phyloP scores from a whole-genome alignment of 2,329 filamentous ascomycete genomes.

The Monilinia vaccinii-corymbosi region DNA sequence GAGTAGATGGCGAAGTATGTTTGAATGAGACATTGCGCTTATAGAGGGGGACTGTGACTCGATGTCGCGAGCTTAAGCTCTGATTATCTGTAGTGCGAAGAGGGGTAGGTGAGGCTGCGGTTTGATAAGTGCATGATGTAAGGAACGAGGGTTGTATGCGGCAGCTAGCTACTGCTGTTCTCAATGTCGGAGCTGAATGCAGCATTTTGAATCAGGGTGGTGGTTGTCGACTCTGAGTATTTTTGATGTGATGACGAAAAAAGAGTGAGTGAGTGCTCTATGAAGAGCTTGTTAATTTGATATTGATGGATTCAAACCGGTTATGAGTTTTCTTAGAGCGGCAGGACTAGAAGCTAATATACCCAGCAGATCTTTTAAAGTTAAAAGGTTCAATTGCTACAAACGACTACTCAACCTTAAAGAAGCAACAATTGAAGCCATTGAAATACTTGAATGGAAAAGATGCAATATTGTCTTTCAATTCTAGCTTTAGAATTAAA shows the following conservation, averaged over 20 bases:
- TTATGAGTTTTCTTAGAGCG: background rate
- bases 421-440: no score
- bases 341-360: background rate
- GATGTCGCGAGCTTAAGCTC: constrained; percentile 12
- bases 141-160: constrained; percentile 26
- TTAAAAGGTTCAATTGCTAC: background rate
- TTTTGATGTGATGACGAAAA: constrained; percentile 9
- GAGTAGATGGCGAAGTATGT: constrained; percentile 8
- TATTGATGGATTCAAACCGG: background rate
- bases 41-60: constrained; percentile 21
- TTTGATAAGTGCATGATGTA: constrained; percentile 21
- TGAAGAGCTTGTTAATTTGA: background rate
- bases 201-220: constrained; percentile 21
- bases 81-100: constrained; percentile 11
- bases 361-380: background rate
- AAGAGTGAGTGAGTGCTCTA: background rate
- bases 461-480: no score
- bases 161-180: constrained; percentile 27
- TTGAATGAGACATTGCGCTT: constrained; percentile 26
- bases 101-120: constrained; percentile 17
- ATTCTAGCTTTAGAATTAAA: no score
- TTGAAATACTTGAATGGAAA: no score
- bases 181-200: constrained; percentile 24
- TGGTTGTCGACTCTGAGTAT: background rate
- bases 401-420: background rate